These are phyloP conservation scores for Didymella arachidicola DNA, from an alignment of 2,329 filamentous ascomycete genomes.

Conservation along the genomic window DNA sequence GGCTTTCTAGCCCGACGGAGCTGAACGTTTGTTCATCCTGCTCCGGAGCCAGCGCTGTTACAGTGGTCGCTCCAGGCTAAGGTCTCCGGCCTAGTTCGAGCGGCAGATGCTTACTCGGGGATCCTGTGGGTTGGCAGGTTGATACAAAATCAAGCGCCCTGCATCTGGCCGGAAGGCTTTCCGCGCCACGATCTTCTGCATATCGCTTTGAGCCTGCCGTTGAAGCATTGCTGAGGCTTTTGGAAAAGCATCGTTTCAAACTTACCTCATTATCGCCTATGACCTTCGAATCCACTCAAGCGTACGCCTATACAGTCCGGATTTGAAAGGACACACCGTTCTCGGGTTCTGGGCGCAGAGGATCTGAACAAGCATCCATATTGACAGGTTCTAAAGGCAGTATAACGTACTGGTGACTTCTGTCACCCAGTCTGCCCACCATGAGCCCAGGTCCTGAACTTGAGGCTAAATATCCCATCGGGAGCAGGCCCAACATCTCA, in stretches of 20 bases:
- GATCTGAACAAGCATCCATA: background rate
- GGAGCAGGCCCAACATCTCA: constrained; percentile 50
- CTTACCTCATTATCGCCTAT: constrained; percentile 2
- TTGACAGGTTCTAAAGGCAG: background rate
- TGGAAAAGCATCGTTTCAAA: constrained; percentile 15
- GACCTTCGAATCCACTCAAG: background rate
- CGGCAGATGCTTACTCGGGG: constrained; percentile 1
- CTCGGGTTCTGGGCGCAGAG: background rate
- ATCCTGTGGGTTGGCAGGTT: constrained; percentile 10
- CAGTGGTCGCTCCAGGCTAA: constrained; percentile 14
- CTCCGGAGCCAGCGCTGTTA: constrained; percentile 11
- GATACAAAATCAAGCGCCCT: constrained; percentile 16
- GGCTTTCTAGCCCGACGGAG: constrained; percentile 1
- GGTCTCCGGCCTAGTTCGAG: background rate
- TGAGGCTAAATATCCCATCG: constrained; percentile 40
- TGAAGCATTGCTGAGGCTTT: constrained; percentile 3
- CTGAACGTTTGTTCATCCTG: constrained; percentile 3
- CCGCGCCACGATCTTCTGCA: constrained; percentile 16
- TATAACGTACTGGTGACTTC: background rate
- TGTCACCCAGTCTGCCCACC: background rate
- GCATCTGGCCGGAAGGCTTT: constrained; percentile 13
- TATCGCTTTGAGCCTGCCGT: background rate
- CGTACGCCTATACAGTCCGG: background rate
- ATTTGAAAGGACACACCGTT: background rate
- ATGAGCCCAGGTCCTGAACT: constrained; percentile 25